These are phyloP conservation scores for Astraeus odoratus DNA, from an alignment of 768 basidiomycete species.

Conservation along the genomic window DNA sequence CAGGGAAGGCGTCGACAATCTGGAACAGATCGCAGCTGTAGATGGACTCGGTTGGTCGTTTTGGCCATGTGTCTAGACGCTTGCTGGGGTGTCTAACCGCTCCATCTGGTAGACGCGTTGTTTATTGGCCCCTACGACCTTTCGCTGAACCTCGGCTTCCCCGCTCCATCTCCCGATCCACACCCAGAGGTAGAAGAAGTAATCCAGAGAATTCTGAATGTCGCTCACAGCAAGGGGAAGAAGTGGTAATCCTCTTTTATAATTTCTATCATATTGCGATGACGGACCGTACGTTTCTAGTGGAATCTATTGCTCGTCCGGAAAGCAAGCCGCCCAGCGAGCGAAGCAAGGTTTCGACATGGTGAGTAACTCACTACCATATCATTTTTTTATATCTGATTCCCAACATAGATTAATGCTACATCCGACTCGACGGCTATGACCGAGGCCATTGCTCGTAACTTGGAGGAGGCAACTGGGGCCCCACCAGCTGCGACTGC, in stretches of 20 bases:
- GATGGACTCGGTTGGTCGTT: too few species aligned
- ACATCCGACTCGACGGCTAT: conserved; percentile 39
- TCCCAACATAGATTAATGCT: conserved; percentile 39
- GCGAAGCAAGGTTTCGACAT: conserved; percentile 49
- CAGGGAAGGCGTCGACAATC: too few species aligned
- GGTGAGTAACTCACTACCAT: conserved; percentile 21
- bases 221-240: conserved; percentile 48
- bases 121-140: conserved; percentile 68
- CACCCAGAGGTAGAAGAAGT: conserved; percentile 56
- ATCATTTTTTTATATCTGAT: not conserved
- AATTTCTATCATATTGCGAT: not conserved
- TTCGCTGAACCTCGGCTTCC: conserved; percentile 54
- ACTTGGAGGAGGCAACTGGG: conserved; percentile 17
- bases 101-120: conserved; percentile 33
- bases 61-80: too few species aligned
- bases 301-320: conserved; percentile 43
- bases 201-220: conserved; percentile 47
- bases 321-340: conserved; percentile 37
- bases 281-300: conserved; percentile 19
- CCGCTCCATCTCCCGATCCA: conserved; percentile 55
- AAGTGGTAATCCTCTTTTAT: conserved; percentile 43
- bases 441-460: conserved; percentile 25
- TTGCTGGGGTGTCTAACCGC: not conserved
- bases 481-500: conserved; percentile 5
- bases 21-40: too few species aligned